phyloP scores from a whole-genome alignment of 768 basidiomycete genomes.

The Kwoniella europaea region DNA sequence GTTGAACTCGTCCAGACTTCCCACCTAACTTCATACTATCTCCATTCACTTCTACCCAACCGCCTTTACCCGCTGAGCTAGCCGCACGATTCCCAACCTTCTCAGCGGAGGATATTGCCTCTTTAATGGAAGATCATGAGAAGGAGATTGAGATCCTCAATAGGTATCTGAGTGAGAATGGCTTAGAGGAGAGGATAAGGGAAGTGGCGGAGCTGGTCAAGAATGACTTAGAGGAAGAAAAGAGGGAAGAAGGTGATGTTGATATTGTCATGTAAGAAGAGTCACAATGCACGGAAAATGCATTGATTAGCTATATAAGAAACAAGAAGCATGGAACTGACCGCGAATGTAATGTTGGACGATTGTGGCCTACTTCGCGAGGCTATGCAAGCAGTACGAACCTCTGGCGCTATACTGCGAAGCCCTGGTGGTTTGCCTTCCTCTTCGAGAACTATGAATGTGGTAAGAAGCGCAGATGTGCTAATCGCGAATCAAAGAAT shows the following conservation, averaged over 20 bases:
- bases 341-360: too few relatives aligned
- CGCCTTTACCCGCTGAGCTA: slow-evolving; percentile 46
- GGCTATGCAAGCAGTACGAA: too few relatives aligned
- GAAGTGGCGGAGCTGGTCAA: slow-evolving; percentile 54
- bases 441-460: too few relatives aligned
- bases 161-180: slow-evolving; percentile 40
- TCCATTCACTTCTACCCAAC: slow-evolving; percentile 39
- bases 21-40: slow-evolving; percentile 44
- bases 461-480: too few relatives aligned
- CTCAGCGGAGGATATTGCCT: slow-evolving; percentile 39
- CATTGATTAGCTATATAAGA: too few relatives aligned
- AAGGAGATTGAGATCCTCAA: slow-evolving; percentile 50
- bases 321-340: too few relatives aligned
- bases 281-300: neutral
- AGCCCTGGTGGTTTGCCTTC: too few relatives aligned
- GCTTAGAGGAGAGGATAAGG: slow-evolving; percentile 49
- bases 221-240: slow-evolving; percentile 23
- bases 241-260: slow-evolving; percentile 26
- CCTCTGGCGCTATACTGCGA: too few relatives aligned
- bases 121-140: slow-evolving; percentile 54
- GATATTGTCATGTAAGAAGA: slow-evolving; percentile 14
- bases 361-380: too few relatives aligned
- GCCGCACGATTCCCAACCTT: slow-evolving; percentile 51
- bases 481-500: too few relatives aligned
- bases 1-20: slow-evolving; percentile 22